phyloP scores from a whole-genome alignment of 441 rosid genomes.

The Hura crepitans region DNA sequence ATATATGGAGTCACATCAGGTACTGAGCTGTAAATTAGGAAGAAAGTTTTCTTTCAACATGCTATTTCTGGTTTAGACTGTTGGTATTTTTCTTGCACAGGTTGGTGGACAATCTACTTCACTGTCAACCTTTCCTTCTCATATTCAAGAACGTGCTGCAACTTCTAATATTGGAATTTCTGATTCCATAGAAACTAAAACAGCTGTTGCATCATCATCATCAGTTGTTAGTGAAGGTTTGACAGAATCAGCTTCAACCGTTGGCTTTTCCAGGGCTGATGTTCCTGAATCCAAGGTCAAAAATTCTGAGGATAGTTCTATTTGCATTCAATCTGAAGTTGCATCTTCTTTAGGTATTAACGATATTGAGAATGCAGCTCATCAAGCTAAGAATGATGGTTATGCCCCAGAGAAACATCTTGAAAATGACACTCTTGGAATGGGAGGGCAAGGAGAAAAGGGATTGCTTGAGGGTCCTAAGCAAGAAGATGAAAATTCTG shows the following conservation, averaged over 20 bases:
- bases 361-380: constrained; percentile 12
- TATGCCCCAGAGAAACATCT: constrained; percentile 25
- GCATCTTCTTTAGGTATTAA: constrained; percentile 27
- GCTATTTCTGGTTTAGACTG: constrained; percentile 1
- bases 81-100: constrained; percentile 26
- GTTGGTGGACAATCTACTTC: constrained; percentile 37
- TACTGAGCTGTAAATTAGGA: constrained; percentile 21
- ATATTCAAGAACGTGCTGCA: constrained; percentile 29
- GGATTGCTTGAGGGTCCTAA: constrained; percentile 23
- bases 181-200: constrained; percentile 34
- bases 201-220: constrained; percentile 28
- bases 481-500: constrained; percentile 30
- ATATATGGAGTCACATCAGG: constrained; percentile 45
- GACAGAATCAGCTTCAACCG: constrained; percentile 21
- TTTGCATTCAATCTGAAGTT: constrained; percentile 34
- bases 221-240: constrained; percentile 28
- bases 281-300: constrained; percentile 33
- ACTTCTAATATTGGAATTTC: constrained; percentile 31
- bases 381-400: constrained; percentile 22
- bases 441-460: constrained; percentile 22
- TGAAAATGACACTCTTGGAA: constrained; percentile 24
- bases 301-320: constrained; percentile 29
- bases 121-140: constrained; percentile 21
- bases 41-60: constrained; percentile 1
- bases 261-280: constrained; percentile 29